phyloP scores from a whole-genome alignment of 163 green algal species.

The Coccomyxa subellipsoidea region DNA sequence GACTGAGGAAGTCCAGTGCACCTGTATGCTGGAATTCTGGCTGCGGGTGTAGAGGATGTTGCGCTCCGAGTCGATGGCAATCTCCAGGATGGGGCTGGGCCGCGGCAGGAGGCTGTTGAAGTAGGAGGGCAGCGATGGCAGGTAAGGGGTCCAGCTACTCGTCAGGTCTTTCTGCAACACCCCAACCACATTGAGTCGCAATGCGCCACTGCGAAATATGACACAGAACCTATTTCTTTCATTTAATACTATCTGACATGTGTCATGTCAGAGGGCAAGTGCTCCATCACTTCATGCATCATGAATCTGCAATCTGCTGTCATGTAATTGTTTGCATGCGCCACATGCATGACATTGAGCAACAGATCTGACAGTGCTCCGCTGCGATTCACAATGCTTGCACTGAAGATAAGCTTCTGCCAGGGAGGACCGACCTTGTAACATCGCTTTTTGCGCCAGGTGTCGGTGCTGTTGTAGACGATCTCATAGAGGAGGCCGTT shows the following conservation, averaged over 20 bases:
- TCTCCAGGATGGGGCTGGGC: constrained; percentile 59
- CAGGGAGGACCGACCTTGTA: constrained; percentile 51
- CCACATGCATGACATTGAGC: too few relatives aligned
- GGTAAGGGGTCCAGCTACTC: constrained; percentile 52
- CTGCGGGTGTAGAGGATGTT: constrained; percentile 80
- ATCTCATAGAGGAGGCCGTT: constrained; percentile 95
- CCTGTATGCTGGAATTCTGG: constrained; percentile 54
- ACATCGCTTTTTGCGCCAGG: constrained; percentile 67
- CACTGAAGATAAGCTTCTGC: background rate
- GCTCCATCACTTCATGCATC: too few relatives aligned
- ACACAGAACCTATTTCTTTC: too few relatives aligned
- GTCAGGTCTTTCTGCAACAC: constrained; percentile 55
- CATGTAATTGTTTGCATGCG: too few relatives aligned
- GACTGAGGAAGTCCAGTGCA: too few relatives aligned
- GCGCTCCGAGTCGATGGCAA: constrained; percentile 80
- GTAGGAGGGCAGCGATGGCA: constrained; percentile 71
- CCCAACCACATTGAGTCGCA: background rate
- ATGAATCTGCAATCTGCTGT: too few relatives aligned
- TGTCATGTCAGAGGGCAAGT: too few relatives aligned
- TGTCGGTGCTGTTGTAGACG: constrained; percentile 56
- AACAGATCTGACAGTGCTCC: too few relatives aligned
- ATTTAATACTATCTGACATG: too few relatives aligned
- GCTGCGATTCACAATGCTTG: background rate
- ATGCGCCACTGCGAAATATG: background rate
- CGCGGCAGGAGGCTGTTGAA: constrained; percentile 22